These are phyloP conservation scores for Geotrichum restrictum DNA, from an alignment of 1,139 yeast genomes.

Conservation along the genomic window DNA sequence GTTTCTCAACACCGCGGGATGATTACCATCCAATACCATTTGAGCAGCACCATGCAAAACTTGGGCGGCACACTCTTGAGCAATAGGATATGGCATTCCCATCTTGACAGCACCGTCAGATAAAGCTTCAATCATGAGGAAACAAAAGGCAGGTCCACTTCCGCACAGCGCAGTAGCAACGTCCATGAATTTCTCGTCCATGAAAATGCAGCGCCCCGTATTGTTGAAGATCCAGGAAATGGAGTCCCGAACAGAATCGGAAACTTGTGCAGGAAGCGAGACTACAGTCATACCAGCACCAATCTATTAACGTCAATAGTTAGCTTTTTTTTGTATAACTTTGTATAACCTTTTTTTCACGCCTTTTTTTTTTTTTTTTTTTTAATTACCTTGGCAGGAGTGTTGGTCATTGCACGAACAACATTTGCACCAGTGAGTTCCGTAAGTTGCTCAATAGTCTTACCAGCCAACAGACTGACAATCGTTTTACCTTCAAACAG, in stretches of 20 bases:
- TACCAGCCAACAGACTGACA: slow-evolving; percentile 87
- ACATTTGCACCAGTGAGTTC: slow-evolving; percentile 51
- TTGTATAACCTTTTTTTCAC: no score
- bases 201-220: slow-evolving; percentile 46
- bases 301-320: slow-evolving; percentile 37
- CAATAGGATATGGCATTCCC: slow-evolving; percentile 87
- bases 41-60: slow-evolving; percentile 95
- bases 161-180: slow-evolving; percentile 95
- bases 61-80: slow-evolving; percentile 87
- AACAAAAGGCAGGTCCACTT: slow-evolving; percentile 93
- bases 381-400: slow-evolving; percentile 81
- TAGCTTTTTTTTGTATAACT: background rate
- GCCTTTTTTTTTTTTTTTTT: no score
- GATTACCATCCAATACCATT: slow-evolving; percentile 74
- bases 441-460: slow-evolving; percentile 68
- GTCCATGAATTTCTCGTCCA: slow-evolving; percentile 80
- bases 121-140: slow-evolving; percentile 84
- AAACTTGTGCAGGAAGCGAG: slow-evolving; percentile 36
- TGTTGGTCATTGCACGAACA: slow-evolving; percentile 96
- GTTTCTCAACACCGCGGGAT: slow-evolving; percentile 86
- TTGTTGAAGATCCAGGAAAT: slow-evolving; percentile 59
- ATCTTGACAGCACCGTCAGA: slow-evolving; percentile 91
- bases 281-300: slow-evolving; percentile 94
- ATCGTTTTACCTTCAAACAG: slow-evolving; percentile 57
- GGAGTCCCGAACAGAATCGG: slow-evolving; percentile 55